phyloP scores from a whole-genome alignment of 306 rosid genomes.

The Medicago lupulina region DNA sequence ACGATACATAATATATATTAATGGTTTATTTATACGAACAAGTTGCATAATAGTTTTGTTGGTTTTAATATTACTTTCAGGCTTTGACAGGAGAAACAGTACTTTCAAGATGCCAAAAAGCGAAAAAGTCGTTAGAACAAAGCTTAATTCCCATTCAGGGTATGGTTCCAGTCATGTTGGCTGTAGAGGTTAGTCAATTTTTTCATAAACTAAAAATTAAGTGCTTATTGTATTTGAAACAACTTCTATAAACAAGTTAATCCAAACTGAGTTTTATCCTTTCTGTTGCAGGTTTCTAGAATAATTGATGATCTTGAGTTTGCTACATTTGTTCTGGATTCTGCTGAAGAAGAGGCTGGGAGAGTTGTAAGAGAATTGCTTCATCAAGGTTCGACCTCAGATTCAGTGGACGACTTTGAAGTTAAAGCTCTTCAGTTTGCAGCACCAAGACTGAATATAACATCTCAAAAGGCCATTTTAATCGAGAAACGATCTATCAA shows the following conservation, averaged over 20 bases:
- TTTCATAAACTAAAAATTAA: neutral
- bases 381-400: constrained; percentile 53
- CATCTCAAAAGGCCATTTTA: constrained; percentile 62
- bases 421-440: constrained; percentile 72
- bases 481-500: constrained; percentile 69
- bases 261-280: constrained; percentile 38
- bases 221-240: neutral
- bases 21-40: constrained; percentile 13
- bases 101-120: constrained; percentile 61
- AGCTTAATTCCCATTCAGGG: constrained; percentile 71
- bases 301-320: constrained; percentile 69
- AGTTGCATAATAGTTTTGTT: constrained; percentile 29
- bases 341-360: constrained; percentile 82
- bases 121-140: constrained; percentile 61
- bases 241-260: neutral
- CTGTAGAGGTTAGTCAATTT: constrained; percentile 65
- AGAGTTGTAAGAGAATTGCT: constrained; percentile 63
- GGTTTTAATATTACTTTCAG: constrained; percentile 54
- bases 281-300: constrained; percentile 71
- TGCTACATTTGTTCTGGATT: constrained; percentile 59
- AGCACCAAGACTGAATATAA: constrained; percentile 65
- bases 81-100: constrained; percentile 69
- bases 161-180: constrained; percentile 75
- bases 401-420: constrained; percentile 58
- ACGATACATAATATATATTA: neutral